These are phyloP conservation scores for Xerocomus amazonicus DNA, from an alignment of 1,284 basidiomycete species.

Conservation along the genomic window DNA sequence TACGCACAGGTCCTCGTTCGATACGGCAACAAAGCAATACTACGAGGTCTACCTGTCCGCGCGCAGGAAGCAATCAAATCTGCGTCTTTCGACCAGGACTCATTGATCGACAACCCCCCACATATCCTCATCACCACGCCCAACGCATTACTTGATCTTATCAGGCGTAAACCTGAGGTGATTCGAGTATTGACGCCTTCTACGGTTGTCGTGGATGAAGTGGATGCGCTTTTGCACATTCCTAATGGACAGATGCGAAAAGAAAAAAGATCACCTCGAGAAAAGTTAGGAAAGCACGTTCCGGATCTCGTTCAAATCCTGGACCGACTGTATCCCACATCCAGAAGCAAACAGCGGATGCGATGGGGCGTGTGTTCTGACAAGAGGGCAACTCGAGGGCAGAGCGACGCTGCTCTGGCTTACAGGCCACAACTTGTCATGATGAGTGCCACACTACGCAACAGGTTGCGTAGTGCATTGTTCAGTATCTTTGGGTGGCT, in stretches of 20 bases:
- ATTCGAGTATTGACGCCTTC: constrained; percentile 47
- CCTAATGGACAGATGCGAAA: constrained; percentile 37
- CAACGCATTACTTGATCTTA: constrained; percentile 58
- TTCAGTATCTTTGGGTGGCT: constrained; percentile 56
- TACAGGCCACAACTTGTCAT: constrained; percentile 56
- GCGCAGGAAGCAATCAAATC: constrained; percentile 32
- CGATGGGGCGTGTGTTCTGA: neutral
- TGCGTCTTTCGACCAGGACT: constrained; percentile 37
- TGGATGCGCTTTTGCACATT: constrained; percentile 62
- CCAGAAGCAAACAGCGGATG: constrained; percentile 7
- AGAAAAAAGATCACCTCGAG: constrained; percentile 29
- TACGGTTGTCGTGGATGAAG: constrained; percentile 69
- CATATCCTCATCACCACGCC: constrained; percentile 72
- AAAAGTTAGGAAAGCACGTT: constrained; percentile 49
- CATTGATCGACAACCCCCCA: constrained; percentile 46
- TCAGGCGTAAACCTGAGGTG: constrained; percentile 40
- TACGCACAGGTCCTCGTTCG: constrained; percentile 63
- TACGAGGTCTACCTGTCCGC: constrained; percentile 24
- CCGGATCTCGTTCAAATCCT: constrained; percentile 56
- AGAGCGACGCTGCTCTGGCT: constrained; percentile 15
- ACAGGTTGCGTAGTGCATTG: constrained; percentile 48
- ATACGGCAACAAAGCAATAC: constrained; percentile 29
- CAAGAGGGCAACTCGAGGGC: constrained; percentile 5
- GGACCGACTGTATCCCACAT: constrained; percentile 46
- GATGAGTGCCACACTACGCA: constrained; percentile 65